Percentiles rank a stretch among this genome's conserved stretches.
These are phyloP conservation scores for Entomortierella chlamydospora DNA, from an alignment of 192 early-diverging fungal genomes.

Conservation along the genomic window DNA sequence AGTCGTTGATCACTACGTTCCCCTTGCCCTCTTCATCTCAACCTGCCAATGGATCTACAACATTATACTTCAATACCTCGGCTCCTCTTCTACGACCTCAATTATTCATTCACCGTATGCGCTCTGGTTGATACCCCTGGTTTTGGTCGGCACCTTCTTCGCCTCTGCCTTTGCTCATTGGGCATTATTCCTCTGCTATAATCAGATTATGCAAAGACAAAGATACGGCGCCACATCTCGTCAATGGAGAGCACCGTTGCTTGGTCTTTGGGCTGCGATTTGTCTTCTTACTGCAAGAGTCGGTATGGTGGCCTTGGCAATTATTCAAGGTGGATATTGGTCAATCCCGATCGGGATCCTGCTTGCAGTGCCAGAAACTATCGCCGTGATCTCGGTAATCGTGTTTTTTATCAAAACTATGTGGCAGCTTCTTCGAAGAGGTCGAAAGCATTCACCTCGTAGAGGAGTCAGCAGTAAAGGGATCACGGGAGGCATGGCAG, in stretches of 20 bases:
- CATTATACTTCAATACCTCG: conserved; percentile 46
- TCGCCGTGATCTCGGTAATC: conserved; percentile 28
- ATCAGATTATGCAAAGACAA: conserved; percentile 46
- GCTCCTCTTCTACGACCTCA: conserved; percentile 11
- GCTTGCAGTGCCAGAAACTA: conserved; percentile 41
- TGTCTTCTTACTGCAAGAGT: conserved; percentile 25
- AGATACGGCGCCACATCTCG: conserved; percentile 1
- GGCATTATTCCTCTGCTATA: conserved; percentile 48
- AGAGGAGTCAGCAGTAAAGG: conserved; percentile 20
- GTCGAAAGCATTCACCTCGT: neutral
- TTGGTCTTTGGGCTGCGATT: conserved; percentile 38
- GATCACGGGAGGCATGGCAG: neutral
- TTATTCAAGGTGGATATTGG: conserved; percentile 45
- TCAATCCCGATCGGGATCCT: conserved; percentile 35
- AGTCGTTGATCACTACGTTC: conserved; percentile 50
- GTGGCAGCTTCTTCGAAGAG: conserved; percentile 12
- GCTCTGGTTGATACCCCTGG: conserved; percentile 45
- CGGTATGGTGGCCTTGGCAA: conserved; percentile 18
- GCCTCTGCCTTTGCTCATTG: conserved; percentile 44
- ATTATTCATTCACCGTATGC: conserved; percentile 42
- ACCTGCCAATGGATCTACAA: conserved; percentile 56
- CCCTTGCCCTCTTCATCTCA: conserved; percentile 48
- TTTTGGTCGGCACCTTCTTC: conserved; percentile 50
- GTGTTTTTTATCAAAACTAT: conserved; percentile 49
- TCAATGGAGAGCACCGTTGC: conserved; percentile 40